These are phyloP conservation scores for Carex parvula DNA, from an alignment of 176 grass and related monocot genomes.

Conservation along the genomic window DNA sequence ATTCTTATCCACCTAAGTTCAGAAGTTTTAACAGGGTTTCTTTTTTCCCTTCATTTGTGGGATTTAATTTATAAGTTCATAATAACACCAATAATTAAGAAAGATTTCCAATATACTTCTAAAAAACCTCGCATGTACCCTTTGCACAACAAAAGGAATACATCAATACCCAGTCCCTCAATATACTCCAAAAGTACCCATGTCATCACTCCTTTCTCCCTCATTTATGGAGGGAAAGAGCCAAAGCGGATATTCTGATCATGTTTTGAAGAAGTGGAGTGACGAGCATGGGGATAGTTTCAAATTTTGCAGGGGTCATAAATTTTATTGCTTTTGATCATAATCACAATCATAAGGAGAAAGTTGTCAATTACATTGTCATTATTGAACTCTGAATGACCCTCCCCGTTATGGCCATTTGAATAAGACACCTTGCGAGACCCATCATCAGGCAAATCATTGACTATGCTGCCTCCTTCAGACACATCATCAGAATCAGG, in stretches of 20 bases:
- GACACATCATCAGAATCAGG: conserved; percentile 68
- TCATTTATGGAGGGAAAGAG: not conserved
- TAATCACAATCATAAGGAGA: not conserved
- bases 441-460: conserved; percentile 76
- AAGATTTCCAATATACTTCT: not conserved
- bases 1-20: not conserved
- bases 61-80: not conserved
- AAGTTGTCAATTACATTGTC: conserved; percentile 58
- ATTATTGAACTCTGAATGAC: conserved; percentile 32
- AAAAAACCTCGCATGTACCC: not conserved
- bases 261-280: not conserved
- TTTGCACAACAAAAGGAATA: not conserved
- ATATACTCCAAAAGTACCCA: not conserved
- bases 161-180: not conserved
- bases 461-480: conserved; percentile 80
- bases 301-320: not conserved
- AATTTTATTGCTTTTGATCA: not conserved
- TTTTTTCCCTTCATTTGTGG: not conserved
- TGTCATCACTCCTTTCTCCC: not conserved
- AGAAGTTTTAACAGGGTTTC: not conserved
- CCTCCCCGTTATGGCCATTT: conserved; percentile 52
- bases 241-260: not conserved
- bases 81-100: not conserved
- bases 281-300: not conserved
- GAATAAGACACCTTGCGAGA: conserved; percentile 48